phyloP scores from a whole-genome alignment of 306 rosid genomes.

The Lablab purpureus region DNA sequence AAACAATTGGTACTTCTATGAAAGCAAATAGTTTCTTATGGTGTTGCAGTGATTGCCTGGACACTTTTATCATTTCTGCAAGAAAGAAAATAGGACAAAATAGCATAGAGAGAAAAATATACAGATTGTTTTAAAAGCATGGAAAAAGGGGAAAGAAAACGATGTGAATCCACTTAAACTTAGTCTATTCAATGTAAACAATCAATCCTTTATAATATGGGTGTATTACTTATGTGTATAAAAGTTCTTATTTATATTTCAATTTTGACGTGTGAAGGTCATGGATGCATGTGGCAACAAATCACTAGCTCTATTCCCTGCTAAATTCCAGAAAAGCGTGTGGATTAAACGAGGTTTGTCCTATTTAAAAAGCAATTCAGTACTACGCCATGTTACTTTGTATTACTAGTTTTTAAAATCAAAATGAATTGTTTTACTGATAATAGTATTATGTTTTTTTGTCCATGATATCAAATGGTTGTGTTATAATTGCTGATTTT shows the following conservation, averaged over 20 bases:
- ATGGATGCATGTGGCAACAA: conserved; percentile 79
- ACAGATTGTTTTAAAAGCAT: neutral
- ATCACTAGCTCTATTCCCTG: conserved; percentile 84
- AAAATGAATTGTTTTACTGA: neutral
- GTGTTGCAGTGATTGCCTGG: neutral
- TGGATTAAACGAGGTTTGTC: conserved; percentile 90
- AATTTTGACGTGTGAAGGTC: conserved; percentile 58
- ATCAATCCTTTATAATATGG: neutral
- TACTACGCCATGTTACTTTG: conserved; percentile 3
- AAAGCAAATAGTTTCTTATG: neutral
- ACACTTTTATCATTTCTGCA: neutral
- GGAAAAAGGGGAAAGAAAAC: neutral
- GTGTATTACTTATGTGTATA: conserved; percentile 10
- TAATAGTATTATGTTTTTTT: neutral
- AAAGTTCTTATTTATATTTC: conserved; percentile 22
- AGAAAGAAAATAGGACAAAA: neutral
- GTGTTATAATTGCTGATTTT: conserved; percentile 24
- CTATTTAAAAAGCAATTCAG: conserved; percentile 16
- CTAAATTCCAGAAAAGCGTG: conserved; percentile 91
- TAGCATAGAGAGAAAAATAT: neutral
- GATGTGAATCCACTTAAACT: neutral
- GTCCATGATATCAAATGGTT: conserved; percentile 5
- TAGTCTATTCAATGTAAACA: neutral
- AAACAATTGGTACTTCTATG: neutral
- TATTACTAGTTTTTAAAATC: neutral